Evolutionary conservation across 495 filamentous ascomycete species (phyloP), one percentile per base, ranked within the genome.

Genomic region (Aspergillus mulundensis): DNA sequence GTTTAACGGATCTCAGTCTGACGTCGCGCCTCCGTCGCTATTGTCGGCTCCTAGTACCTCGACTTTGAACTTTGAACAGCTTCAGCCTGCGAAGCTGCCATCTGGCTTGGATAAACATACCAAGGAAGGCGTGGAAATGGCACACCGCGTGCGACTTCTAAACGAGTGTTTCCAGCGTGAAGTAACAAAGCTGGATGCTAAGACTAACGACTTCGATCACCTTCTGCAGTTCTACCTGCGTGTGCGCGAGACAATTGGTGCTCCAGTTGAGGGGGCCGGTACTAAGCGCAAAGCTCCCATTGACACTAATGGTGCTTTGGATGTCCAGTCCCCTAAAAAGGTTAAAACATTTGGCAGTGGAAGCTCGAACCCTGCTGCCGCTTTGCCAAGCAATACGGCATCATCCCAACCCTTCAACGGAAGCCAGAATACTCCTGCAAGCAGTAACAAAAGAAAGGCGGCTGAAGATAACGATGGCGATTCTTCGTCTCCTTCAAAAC

Each of bases 221-320:
- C 21, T 70, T 39, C 51, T 78, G 16, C 46, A 68, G 7, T 66
- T 66, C 21, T 78, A 76, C 34, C 50, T 70, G 58, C 66, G 64
- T 34, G 59, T 71, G 32, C 71, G 75, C 25, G 61, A 64, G 6
- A 60, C 65, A 0, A 62, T 78, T 30, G 71, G 69, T 23, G 57
- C 63, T 1, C 73, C 73, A 7, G 51, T 72, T 41, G 64, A 57
- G 14, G 38, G 36, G 11, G 42, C 25, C 21, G 47, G 16, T 7
- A 25, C 24, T 8, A 66, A 68, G 53, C 65, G 62, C 41, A 65
- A 65, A 62, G 25, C 62, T 15, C 30, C 36, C 10, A 59, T 57
- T 32, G 56, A 54, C 19, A 53, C 54, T 15, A 28, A 28, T 7
- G 18, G 23, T 6, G 10, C 50, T 24, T 24, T 12, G 8, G 21